A percentile compares a stretch with the other conserved stretches of the same genome.
Conservation (phyloP, 2,329 filamentous ascomycete genomes). For the Knufia fluminis region DNA sequence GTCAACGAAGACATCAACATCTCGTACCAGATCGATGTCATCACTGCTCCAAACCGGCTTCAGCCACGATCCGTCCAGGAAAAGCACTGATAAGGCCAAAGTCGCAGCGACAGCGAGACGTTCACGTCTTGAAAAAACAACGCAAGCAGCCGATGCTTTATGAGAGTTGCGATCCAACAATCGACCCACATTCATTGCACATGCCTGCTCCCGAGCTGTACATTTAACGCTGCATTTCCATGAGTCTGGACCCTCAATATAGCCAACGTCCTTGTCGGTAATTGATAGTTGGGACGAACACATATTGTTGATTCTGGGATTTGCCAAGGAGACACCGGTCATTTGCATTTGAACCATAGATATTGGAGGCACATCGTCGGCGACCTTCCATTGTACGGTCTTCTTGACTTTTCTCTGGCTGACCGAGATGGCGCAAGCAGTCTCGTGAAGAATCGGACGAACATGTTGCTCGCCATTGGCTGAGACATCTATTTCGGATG, state of each 20-base stretch:
- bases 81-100: background rate
- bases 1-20: background rate
- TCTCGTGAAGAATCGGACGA: too few species aligned
- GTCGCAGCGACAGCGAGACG: background rate
- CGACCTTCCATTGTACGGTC: background rate
- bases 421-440: background rate
- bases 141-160: background rate
- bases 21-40: background rate
- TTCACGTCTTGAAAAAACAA: background rate
- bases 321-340: background rate
- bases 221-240: constrained; percentile 4
- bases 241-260: background rate
- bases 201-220: background rate
- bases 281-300: background rate
- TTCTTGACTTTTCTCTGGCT: background rate
- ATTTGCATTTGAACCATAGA: background rate
- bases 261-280: background rate
- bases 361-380: background rate
- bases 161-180: background rate
- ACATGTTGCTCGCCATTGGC: too few species aligned
- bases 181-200: background rate
- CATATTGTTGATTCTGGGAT: background rate
- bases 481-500: background rate
- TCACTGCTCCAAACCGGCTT: background rate
- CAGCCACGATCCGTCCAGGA: constrained; percentile 1